Conservation (phyloP, 1,284 basidiomycete species). For the Apiotrichum siamense region DNA sequence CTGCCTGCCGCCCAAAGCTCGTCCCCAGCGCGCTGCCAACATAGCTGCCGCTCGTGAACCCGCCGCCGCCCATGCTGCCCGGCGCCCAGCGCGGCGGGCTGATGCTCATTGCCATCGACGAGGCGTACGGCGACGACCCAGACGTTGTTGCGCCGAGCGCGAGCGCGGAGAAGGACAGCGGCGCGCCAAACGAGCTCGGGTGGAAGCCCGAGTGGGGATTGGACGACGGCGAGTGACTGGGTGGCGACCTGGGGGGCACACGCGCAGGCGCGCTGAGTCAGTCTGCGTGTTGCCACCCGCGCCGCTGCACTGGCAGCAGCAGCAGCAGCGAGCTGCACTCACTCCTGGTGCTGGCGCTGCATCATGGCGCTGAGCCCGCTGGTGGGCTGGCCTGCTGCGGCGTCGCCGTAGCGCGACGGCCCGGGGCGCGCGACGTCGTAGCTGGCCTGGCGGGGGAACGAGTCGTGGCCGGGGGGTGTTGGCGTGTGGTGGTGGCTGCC, state of each 20-base stretch:
- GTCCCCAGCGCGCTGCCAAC: slow-evolving; percentile 39
- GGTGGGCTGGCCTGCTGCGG: not conserved
- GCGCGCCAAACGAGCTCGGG: slow-evolving; percentile 33
- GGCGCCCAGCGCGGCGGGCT: slow-evolving; percentile 40
- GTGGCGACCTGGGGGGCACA: slow-evolving; percentile 6
- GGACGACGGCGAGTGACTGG: slow-evolving; percentile 13
- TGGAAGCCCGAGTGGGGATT: slow-evolving; percentile 31
- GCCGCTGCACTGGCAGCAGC: not conserved
- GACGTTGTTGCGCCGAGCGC: slow-evolving; percentile 26
- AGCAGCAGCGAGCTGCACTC: no score
- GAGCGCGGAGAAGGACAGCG: slow-evolving; percentile 28
- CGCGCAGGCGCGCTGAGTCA: not conserved
- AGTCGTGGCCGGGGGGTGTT: not conserved
- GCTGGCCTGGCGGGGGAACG: slow-evolving; percentile 8
- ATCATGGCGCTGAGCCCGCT: slow-evolving; percentile 14
- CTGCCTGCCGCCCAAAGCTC: slow-evolving; percentile 36
- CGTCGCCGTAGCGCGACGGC: slow-evolving; percentile 5
- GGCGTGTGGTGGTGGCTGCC: not conserved
- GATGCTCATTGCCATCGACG: slow-evolving; percentile 40
- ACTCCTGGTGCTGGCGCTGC: slow-evolving; percentile 2
- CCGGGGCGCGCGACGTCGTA: slow-evolving; percentile 5
- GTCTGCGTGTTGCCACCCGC: no score
- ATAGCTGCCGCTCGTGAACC: slow-evolving; percentile 24
- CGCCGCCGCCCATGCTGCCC: slow-evolving; percentile 20
- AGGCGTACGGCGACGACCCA: slow-evolving; percentile 23